A percentile compares a stretch with the other conserved stretches of the same genome.
Evolutionary conservation across 2,329 filamentous ascomycete genomes (phyloP).

Genomic region (Alternaria infectoria): DNA sequence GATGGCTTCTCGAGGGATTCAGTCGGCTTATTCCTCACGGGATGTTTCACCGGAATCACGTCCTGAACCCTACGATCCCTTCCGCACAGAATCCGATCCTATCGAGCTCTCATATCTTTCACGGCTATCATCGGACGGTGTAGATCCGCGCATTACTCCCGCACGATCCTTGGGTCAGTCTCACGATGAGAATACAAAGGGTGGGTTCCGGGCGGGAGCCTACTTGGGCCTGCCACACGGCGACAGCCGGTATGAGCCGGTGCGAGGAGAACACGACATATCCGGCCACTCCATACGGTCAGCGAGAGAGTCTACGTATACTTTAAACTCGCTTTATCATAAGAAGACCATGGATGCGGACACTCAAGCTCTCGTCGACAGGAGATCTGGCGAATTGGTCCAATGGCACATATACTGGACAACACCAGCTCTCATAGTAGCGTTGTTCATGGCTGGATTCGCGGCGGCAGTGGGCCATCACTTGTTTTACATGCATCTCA

Average conservation of each 20-base stretch:
- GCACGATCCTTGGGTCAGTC: conserved; percentile 9
- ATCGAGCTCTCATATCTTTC: conserved; percentile 36
- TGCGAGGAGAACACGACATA: conserved; percentile 20
- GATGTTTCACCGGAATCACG: conserved; percentile 32
- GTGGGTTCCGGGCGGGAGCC: conserved; percentile 21
- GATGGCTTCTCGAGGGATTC: conserved; percentile 33
- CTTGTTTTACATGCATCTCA: conserved; percentile 40
- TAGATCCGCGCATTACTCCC: conserved; percentile 15
- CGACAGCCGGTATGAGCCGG: conserved; percentile 27
- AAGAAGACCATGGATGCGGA: conserved; percentile 39
- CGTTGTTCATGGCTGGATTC: conserved; percentile 39
- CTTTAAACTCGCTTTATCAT: conserved; percentile 29
- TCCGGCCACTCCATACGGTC: conserved; percentile 21
- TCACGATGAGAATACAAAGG: conserved; percentile 14
- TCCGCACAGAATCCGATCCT: conserved; percentile 33
- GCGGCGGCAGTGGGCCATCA: conserved; percentile 45
- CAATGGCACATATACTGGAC: conserved; percentile 46
- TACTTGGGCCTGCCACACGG: conserved; percentile 21
- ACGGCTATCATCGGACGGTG: conserved; percentile 13
- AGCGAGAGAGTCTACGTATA: conserved; percentile 30
- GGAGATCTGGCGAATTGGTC: conserved; percentile 42
- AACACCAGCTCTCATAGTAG: conserved; percentile 37
- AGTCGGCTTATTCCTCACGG: conserved; percentile 28
- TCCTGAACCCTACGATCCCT: conserved; percentile 34
- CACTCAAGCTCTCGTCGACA: conserved; percentile 41